Conservation (phyloP, 1,284 basidiomycete species). For the Ceratobasidium sp. region DNA sequence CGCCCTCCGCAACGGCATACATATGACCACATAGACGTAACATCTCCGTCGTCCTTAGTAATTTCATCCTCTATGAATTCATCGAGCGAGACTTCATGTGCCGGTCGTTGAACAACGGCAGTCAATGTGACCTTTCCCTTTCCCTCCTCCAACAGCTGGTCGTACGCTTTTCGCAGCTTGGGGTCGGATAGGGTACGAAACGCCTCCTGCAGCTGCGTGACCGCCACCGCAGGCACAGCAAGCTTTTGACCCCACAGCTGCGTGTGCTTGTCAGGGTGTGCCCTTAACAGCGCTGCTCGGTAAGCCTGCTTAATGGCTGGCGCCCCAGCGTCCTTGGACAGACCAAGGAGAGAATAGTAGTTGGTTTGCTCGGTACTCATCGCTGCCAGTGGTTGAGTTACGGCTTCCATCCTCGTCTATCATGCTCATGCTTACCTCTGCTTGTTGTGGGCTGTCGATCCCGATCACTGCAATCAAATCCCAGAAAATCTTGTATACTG, state of each 20-base stretch:
- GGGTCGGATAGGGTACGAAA: slow-evolving; percentile 48
- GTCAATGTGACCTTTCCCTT: slow-evolving; percentile 50
- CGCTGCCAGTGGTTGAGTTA: background rate
- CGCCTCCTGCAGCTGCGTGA: slow-evolving; percentile 67
- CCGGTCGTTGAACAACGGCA: slow-evolving; percentile 58
- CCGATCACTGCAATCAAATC: background rate
- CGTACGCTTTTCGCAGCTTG: slow-evolving; percentile 59
- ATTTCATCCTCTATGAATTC: slow-evolving; percentile 61
- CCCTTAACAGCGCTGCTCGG: slow-evolving; percentile 65
- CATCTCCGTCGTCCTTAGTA: slow-evolving; percentile 42
- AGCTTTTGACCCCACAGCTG: slow-evolving; percentile 37
- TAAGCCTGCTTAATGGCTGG: slow-evolving; percentile 72
- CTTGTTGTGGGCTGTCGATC: background rate
- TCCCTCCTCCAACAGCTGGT: slow-evolving; percentile 46
- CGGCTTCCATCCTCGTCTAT: too few relatives aligned
- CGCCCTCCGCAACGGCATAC: slow-evolving; percentile 72
- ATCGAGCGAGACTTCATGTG: slow-evolving; percentile 76
- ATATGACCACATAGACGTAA: slow-evolving; percentile 58
- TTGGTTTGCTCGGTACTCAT: slow-evolving; percentile 1
- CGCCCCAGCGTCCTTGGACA: slow-evolving; percentile 48
- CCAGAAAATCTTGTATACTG: background rate
- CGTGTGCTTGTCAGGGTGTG: slow-evolving; percentile 71
- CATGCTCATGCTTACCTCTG: background rate
- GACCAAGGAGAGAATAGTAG: slow-evolving; percentile 47
- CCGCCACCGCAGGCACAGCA: slow-evolving; percentile 50